Conservation (phyloP, 768 basidiomycete genomes). For the Termitomyces sp. region DNA sequence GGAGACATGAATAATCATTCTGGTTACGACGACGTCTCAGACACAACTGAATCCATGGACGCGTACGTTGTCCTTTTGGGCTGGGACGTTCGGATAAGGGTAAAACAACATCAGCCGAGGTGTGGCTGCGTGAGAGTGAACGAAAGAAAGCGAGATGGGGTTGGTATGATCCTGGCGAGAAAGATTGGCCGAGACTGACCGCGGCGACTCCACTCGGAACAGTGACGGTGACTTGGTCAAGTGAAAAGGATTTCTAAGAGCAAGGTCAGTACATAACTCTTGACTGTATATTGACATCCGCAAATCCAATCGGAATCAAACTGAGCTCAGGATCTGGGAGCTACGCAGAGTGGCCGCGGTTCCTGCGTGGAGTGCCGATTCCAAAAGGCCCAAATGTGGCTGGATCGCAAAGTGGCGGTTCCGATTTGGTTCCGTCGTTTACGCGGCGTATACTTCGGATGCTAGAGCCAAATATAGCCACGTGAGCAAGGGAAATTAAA, state of each 20-base stretch:
- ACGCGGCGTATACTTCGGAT: neutral
- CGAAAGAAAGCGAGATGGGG: constrained; percentile 13
- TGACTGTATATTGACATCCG: too few species aligned
- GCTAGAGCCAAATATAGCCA: constrained; percentile 3
- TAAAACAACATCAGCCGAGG: constrained; percentile 1
- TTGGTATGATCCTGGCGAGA: constrained; percentile 11
- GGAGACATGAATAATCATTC: constrained; percentile 10
- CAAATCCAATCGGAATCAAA: too few species aligned
- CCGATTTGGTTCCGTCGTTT: neutral
- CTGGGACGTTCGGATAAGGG: constrained; percentile 16
- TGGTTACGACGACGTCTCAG: constrained; percentile 14
- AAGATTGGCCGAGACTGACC: constrained; percentile 10
- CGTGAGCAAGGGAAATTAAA: neutral
- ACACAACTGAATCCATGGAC: constrained; percentile 15
- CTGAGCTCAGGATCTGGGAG: too few species aligned
- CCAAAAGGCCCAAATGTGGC: too few species aligned
- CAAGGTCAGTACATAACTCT: too few species aligned
- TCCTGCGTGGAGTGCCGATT: too few species aligned
- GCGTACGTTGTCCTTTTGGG: constrained; percentile 8
- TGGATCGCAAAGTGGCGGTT: too few species aligned
- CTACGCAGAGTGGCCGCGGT: too few species aligned
- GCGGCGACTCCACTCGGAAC: too few species aligned
- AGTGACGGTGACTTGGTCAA: neutral
- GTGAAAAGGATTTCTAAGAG: neutral
- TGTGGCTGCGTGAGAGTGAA: constrained; percentile 13